Base-by-base conservation (phyloP, 169 alveolate species). In the Theileria parva region DNA sequence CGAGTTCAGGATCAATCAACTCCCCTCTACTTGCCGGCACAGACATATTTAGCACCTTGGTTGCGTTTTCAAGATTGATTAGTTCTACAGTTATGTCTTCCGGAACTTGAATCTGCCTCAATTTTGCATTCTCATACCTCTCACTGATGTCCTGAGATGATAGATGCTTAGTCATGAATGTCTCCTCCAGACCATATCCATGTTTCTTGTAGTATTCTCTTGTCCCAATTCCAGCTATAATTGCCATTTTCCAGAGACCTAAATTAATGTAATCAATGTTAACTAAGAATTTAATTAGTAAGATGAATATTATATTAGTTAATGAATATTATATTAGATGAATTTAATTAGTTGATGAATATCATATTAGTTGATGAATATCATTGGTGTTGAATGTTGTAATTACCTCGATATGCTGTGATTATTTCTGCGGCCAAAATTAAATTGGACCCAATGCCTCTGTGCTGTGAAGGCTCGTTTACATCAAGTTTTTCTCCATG, bases 191-290 rank as follows among this genome's bases (percentile, higher is more conserved):
- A 61, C 81, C 90, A 87, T 97, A 98, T 48, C 99, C 99, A 64
- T 96, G 91, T 77, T 96, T 97, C 57, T 97, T 94, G 91, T 98
- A 98, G 91, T 98, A 98, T 81, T 96, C 98, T 68, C 99, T 93
- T n/a, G 99, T 97, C 39, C 99, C 99, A 15, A 98, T 97, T 34
- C 99, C 99, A 17, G 99, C 97, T 50, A 98, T 98, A 63, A 98
- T 99, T 27, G 99, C 99, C 86, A 97, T 92, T 81, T 94, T 94
- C 72, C 77, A 80, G 76, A 90, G 89, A 7, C 98, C 97, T 80
- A 95, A 97, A 67, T 77, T 86, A 70, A 89, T 15, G 89, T 48
- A 48, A 15, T 48, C 57, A 55, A 55, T 4, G 64, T 55, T 55
- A 21, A 7, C 88, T 13, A 81, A 11, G 73, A 61, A 19, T 59